Conservation (phyloP, 306 rosid species). For the Pueraria montana region DNA sequence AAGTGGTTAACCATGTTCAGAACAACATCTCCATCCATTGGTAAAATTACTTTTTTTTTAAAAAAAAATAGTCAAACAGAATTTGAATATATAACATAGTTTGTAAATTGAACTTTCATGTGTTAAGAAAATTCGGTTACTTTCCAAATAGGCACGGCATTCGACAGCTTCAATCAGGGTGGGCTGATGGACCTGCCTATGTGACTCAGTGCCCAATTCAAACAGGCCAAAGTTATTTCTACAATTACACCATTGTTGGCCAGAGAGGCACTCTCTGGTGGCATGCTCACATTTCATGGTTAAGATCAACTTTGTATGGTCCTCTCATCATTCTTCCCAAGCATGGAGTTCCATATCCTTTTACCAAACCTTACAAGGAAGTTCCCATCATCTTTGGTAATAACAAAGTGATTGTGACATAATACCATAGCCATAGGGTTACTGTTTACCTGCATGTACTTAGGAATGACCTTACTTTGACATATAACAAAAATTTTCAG, state of each 20-base stretch:
- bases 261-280: conserved; percentile 78
- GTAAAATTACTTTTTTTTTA: conserved; percentile 4
- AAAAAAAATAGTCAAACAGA: background rate
- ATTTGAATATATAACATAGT: background rate
- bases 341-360: conserved; percentile 59
- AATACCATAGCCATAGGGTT: background rate
- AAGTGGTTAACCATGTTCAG: background rate
- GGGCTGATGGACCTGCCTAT: conserved; percentile 72
- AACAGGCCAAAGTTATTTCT: conserved; percentile 67
- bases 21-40: conserved; percentile 3
- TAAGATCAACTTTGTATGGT: conserved; percentile 69
- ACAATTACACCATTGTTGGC: conserved; percentile 67
- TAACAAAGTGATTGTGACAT: conserved; percentile 1
- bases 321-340: conserved; percentile 68
- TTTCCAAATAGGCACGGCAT: conserved; percentile 45
- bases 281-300: conserved; percentile 83
- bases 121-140: background rate
- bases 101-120: conserved; percentile 9
- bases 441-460: background rate
- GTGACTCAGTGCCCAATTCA: conserved; percentile 79
- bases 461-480: background rate
- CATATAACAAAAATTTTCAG: background rate
- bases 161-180: no score
- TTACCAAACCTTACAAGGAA: conserved; percentile 56
- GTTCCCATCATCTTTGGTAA: conserved; percentile 59